phyloP scores from a whole-genome alignment of 2,329 filamentous ascomycete genomes.

The Xylariales sp. region DNA sequence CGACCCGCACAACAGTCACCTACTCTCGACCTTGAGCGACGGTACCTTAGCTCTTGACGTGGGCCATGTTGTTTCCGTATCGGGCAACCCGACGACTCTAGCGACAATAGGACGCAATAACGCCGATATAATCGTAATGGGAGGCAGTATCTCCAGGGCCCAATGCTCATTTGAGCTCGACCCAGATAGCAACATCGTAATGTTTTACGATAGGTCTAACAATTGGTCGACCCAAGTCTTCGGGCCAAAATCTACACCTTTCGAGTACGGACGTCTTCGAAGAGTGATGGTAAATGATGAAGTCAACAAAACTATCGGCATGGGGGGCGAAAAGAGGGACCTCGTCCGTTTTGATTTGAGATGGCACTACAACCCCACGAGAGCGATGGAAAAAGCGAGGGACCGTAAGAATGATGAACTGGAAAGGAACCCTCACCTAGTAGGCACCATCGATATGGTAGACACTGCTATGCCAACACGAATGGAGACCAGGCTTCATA shows the following conservation, averaged over 20 bases:
- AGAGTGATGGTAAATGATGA: not conserved
- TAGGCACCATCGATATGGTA: not conserved
- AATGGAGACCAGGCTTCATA: not conserved
- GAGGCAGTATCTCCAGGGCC: not conserved
- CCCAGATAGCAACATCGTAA: not conserved
- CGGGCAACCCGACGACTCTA: not conserved
- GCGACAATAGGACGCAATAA: slow-evolving; percentile 1
- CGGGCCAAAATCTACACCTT: not conserved
- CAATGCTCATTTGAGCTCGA: slow-evolving; percentile 24
- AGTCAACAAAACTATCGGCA: not conserved
- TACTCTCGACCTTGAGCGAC: not conserved
- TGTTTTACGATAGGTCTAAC: slow-evolving; percentile 21
- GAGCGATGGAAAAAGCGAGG: not conserved
- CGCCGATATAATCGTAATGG: not conserved
- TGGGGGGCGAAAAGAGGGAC: not conserved
- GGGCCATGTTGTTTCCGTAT: not conserved
- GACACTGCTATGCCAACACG: not conserved
- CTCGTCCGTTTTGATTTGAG: not conserved
- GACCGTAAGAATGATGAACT: fast-evolving
- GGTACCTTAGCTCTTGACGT: slow-evolving; percentile 1
- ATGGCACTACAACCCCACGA: not conserved
- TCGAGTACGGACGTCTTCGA: slow-evolving; percentile 6
- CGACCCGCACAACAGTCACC: not conserved
- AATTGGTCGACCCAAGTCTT: not conserved
- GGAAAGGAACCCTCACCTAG: not conserved